A percentile compares a stretch with the other conserved stretches of the same genome.
Evolutionary conservation across 1,284 basidiomycete species (phyloP).

Genomic region (Paramarasmius palmivorus): DNA sequence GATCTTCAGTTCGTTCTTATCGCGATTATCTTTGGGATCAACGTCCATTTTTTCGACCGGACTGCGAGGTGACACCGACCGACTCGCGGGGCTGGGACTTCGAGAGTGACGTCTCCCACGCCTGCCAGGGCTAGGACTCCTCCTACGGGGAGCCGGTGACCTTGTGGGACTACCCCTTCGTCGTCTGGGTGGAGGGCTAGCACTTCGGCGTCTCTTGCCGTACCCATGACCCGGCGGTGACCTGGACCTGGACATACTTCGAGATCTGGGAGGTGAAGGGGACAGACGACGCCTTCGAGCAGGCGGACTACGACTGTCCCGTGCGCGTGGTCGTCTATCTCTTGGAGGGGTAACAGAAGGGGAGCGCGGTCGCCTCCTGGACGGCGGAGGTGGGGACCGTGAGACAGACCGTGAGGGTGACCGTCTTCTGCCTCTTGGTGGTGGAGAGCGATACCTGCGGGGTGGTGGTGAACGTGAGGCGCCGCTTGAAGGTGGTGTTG

Average conservation of each 20-base stretch:
- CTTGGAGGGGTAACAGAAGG: slow-evolving; percentile 45
- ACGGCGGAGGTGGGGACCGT: slow-evolving; percentile 45
- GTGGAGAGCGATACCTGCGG: slow-evolving; percentile 33
- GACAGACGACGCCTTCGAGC: slow-evolving; percentile 53
- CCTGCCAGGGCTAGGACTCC: slow-evolving; percentile 16
- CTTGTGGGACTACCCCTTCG: slow-evolving; percentile 34
- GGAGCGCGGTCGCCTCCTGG: slow-evolving; percentile 49
- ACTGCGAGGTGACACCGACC: slow-evolving; percentile 5
- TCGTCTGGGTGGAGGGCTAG: slow-evolving; percentile 29
- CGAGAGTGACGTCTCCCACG: slow-evolving; percentile 18
- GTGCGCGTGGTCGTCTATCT: slow-evolving; percentile 35
- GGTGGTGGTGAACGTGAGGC: slow-evolving; percentile 35
- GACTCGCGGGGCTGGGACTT: slow-evolving; percentile 8
- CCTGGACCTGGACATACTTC: slow-evolving; percentile 23
- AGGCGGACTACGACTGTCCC: slow-evolving; percentile 60
- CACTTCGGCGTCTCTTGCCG: slow-evolving; percentile 1
- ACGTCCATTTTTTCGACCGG: slow-evolving; percentile 23
- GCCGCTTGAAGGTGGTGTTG: slow-evolving; percentile 35
- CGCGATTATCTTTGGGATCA: slow-evolving; percentile 22
- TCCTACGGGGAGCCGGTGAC: slow-evolving; percentile 13
- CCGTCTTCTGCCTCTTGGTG: slow-evolving; percentile 23
- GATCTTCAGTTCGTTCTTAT: slow-evolving; percentile 60
- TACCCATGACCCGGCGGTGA: slow-evolving; percentile 28
- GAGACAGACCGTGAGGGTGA: slow-evolving; percentile 39
- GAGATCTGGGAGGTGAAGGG: slow-evolving; percentile 31